These are phyloP conservation scores for Carex scoparia DNA, from an alignment of 176 grass and related monocot species.

Conservation along the genomic window DNA sequence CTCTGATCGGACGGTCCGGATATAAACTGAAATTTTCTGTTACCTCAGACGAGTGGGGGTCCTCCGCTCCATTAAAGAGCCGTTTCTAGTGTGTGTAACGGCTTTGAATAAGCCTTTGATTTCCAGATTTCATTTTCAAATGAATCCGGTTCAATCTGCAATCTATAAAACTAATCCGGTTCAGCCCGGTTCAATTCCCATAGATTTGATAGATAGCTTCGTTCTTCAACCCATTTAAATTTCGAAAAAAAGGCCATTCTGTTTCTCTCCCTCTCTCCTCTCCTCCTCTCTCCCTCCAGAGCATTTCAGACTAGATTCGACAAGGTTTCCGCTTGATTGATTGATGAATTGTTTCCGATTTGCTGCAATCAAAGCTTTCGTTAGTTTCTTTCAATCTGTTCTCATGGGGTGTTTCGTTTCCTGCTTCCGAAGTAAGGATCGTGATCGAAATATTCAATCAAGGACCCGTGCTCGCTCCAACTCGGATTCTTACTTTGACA, in stretches of 20 bases:
- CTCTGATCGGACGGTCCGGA: too few species aligned
- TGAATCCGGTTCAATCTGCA: not conserved
- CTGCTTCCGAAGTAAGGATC: constrained; percentile 35
- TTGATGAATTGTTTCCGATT: constrained; percentile 29
- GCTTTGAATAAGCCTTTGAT: not conserved
- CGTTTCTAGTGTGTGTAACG: not conserved
- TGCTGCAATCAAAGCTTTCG: constrained; percentile 26
- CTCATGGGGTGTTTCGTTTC: constrained; percentile 66
- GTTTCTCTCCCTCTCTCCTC: not conserved
- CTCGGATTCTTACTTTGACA: not conserved
- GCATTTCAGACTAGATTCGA: not conserved
- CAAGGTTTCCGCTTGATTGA: not conserved
- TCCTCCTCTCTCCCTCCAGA: not conserved
- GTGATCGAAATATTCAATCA: constrained; percentile 12
- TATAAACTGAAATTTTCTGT: too few species aligned
- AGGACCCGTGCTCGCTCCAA: not conserved
- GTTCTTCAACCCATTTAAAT: not conserved
- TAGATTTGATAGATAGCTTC: too few species aligned
- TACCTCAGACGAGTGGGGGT: too few species aligned
- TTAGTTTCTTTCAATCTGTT: constrained; percentile 37
- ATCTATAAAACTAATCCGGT: not conserved
- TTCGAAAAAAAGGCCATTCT: not conserved
- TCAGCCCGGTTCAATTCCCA: not conserved
- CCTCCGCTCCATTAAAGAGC: not conserved
- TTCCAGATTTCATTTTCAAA: not conserved